phyloP scores from a whole-genome alignment of 192 early-diverging fungal genomes.

The Mortierella antarctica region DNA sequence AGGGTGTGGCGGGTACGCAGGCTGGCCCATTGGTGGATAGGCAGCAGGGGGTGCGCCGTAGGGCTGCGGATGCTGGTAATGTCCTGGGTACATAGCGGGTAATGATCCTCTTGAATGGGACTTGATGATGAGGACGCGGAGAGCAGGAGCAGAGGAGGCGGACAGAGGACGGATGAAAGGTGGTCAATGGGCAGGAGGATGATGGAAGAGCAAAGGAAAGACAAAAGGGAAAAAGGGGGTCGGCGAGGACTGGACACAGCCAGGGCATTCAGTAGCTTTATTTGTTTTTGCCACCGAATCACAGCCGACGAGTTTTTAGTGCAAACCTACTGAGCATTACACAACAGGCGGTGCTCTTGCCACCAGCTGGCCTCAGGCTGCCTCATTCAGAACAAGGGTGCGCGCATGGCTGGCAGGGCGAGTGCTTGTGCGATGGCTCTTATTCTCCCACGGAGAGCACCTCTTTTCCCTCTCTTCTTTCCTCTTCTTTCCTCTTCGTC shows the following conservation, averaged over 20 bases:
- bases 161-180: neutral
- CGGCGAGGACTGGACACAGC: too few relatives aligned
- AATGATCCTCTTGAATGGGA: neutral
- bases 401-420: too few relatives aligned
- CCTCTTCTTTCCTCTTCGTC: neutral
- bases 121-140: neutral
- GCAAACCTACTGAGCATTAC: too few relatives aligned
- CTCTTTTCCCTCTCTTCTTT: neutral
- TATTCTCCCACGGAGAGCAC: neutral
- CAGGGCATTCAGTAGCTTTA: too few relatives aligned
- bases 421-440: neutral
- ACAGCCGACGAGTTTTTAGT: too few relatives aligned
- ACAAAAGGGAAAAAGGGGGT: neutral
- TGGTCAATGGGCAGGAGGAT: neutral
- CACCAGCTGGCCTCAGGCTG: too few relatives aligned
- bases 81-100: conserved; percentile 35
- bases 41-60: conserved; percentile 12
- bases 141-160: too few relatives aligned
- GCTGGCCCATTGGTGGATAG: conserved; percentile 14
- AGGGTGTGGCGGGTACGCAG: neutral
- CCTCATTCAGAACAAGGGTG: too few relatives aligned
- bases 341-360: too few relatives aligned
- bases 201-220: neutral
- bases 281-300: too few relatives aligned
- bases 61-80: conserved; percentile 20